A percentile compares a stretch with the other conserved stretches of the same genome.
Conservation (phyloP, 768 basidiomycete genomes). For the Lactarius deliciosus region DNA sequence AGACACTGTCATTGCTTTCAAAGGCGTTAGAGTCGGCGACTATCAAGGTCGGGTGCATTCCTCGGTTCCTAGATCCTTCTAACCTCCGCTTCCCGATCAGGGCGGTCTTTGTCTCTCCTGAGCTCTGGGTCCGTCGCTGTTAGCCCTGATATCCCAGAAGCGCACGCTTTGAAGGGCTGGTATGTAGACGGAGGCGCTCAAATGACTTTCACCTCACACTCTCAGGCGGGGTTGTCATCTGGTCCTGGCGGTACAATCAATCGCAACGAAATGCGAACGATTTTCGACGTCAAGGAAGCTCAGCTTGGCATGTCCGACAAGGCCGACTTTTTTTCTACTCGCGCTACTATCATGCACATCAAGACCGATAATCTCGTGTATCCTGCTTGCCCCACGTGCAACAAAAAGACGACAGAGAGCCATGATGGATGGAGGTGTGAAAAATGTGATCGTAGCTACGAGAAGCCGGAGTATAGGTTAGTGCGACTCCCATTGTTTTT, state of each 20-base stretch:
- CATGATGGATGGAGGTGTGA: slow-evolving; percentile 86
- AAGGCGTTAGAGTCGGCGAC: slow-evolving; percentile 90
- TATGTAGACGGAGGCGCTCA: slow-evolving; percentile 70
- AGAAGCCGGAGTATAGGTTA: slow-evolving; percentile 78
- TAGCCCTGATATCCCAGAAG: slow-evolving; percentile 91
- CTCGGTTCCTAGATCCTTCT: slow-evolving; percentile 23
- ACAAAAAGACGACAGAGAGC: slow-evolving; percentile 81
- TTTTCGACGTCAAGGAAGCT: slow-evolving; percentile 76
- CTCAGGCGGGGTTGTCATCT: slow-evolving; percentile 44
- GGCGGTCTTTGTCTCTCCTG: slow-evolving; percentile 81
- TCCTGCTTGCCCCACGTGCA: slow-evolving; percentile 87
- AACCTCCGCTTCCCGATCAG: slow-evolving; percentile 38
- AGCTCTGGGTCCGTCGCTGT: slow-evolving; percentile 78
- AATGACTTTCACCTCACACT: slow-evolving; percentile 70
- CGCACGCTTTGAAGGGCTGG: slow-evolving; percentile 88
- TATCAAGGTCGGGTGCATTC: slow-evolving; percentile 63
- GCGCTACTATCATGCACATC: slow-evolving; percentile 87
- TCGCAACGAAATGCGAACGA: slow-evolving; percentile 67
- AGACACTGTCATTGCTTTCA: slow-evolving; percentile 84
- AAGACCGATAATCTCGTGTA: slow-evolving; percentile 81
- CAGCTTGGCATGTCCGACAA: slow-evolving; percentile 76
- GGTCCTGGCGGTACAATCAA: slow-evolving; percentile 51
- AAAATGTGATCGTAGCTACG: slow-evolving; percentile 76
- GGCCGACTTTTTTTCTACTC: slow-evolving; percentile 72
- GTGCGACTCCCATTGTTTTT: slow-evolving; percentile 31